These are phyloP conservation scores for Alternaria sp. DNA, from an alignment of 2,329 filamentous ascomycete species.

Conservation along the genomic window DNA sequence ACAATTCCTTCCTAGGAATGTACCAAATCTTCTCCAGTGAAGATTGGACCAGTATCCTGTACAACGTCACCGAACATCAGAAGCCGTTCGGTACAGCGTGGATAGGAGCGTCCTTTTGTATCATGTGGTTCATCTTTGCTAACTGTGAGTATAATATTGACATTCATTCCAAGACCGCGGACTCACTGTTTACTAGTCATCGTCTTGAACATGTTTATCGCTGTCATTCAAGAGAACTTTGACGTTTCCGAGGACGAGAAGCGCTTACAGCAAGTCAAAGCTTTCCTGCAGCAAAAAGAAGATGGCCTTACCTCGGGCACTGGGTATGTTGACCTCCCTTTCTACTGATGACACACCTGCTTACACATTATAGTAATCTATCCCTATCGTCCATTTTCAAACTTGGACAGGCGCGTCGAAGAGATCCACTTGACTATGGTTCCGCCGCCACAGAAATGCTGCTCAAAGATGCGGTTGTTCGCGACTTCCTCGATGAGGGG, in stretches of 20 bases:
- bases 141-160: conserved; percentile 64
- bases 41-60: conserved; percentile 91
- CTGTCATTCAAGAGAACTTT: conserved; percentile 99
- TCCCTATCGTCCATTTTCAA: conserved; percentile 73
- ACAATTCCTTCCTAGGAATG: conserved; percentile 96
- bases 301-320: conserved; percentile 70
- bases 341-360: not conserved
- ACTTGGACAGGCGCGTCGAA: conserved; percentile 68
- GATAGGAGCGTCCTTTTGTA: conserved; percentile 90
- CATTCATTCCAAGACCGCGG: not conserved
- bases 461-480: conserved; percentile 92
- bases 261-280: conserved; percentile 92
- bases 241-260: conserved; percentile 99
- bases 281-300: conserved; percentile 91
- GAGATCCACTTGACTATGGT: conserved; percentile 90
- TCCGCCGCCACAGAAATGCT: conserved; percentile 95
- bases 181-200: conserved; percentile 65
- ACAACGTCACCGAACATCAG: conserved; percentile 78
- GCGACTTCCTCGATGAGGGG: conserved; percentile 88
- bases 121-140: conserved; percentile 93
- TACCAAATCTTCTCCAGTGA: conserved; percentile 97
- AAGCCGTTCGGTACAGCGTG: conserved; percentile 76
- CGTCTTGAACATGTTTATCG: conserved; percentile 99
- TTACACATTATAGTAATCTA: conserved; percentile 64
- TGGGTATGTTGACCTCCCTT: conserved; percentile 54